Conservation (phyloP, 2,329 filamentous ascomycete species). For the Myriosclerotinia duriaeana region DNA sequence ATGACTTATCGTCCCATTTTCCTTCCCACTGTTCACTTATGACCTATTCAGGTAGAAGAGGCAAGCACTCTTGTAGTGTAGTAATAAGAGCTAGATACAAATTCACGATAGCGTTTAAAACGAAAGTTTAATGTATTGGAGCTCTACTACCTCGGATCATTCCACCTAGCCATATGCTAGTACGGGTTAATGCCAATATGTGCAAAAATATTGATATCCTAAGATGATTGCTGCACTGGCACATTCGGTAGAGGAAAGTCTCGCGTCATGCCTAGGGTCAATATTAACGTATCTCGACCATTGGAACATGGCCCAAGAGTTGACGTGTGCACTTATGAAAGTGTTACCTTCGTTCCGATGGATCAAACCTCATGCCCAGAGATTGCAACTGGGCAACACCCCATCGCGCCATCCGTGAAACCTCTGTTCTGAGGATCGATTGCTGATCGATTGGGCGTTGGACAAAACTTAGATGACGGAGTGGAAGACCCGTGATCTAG, state of each 20-base stretch:
- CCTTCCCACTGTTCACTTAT: not conserved
- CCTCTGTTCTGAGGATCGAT: too few relatives aligned
- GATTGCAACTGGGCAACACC: not conserved
- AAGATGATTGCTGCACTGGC: not conserved
- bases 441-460: too few relatives aligned
- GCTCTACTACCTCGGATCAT: not conserved
- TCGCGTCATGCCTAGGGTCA: not conserved
- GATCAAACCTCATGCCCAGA: too few relatives aligned
- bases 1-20: not conserved
- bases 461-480: too few relatives aligned
- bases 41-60: not conserved
- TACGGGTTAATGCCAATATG: not conserved
- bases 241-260: not conserved
- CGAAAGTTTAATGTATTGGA: not conserved
- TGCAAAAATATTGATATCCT: not conserved
- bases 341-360: not conserved
- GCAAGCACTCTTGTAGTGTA: not conserved
- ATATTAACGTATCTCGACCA: not conserved
- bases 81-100: not conserved
- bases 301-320: not conserved
- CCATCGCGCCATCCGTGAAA: too few relatives aligned
- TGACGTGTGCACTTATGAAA: not conserved
- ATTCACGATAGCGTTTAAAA: not conserved
- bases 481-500: too few relatives aligned
- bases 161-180: not conserved